A percentile compares a stretch with the other conserved stretches of the same genome.
These are phyloP conservation scores for Achaetomium macrosporum DNA, from an alignment of 2,329 filamentous ascomycete genomes.

Conservation along the genomic window DNA sequence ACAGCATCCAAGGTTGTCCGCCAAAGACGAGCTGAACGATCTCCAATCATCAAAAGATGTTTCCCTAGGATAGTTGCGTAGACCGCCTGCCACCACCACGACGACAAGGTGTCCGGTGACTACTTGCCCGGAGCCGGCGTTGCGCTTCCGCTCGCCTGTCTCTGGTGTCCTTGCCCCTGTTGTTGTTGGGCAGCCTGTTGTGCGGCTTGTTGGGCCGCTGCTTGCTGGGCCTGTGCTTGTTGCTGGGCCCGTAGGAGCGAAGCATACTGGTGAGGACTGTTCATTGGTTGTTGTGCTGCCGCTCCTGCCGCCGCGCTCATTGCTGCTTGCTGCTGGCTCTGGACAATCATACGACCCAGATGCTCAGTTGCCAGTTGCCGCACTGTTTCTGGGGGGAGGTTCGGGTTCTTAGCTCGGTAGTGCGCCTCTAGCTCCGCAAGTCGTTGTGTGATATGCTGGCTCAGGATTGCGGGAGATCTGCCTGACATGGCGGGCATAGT, in stretches of 20 bases:
- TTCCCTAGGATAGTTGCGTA: too few species aligned
- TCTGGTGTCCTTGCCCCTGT: slow-evolving; percentile 19
- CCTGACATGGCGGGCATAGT: slow-evolving; percentile 42
- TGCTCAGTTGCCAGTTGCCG: slow-evolving; percentile 48
- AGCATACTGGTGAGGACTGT: slow-evolving; percentile 55
- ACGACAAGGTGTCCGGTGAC: background rate
- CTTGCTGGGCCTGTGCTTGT: slow-evolving; percentile 38
- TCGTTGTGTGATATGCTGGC: slow-evolving; percentile 45
- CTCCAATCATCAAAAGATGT: too few species aligned
- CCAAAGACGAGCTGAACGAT: too few species aligned
- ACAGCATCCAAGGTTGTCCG: too few species aligned
- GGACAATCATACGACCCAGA: slow-evolving; percentile 42
- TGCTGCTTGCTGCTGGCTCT: slow-evolving; percentile 38
- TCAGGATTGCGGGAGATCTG: slow-evolving; percentile 40
- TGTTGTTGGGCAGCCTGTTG: slow-evolving; percentile 20
- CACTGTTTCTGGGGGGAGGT: slow-evolving; percentile 43
- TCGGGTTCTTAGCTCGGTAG: slow-evolving; percentile 47
- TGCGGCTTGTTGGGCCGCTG: slow-evolving; percentile 12
- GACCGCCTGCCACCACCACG: background rate
- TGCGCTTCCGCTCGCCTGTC: slow-evolving; percentile 26
- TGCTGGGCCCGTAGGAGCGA: slow-evolving; percentile 54
- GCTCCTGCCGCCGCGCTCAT: slow-evolving; percentile 42
- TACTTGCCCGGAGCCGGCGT: slow-evolving; percentile 23
- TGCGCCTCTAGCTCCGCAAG: slow-evolving; percentile 48
- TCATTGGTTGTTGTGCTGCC: slow-evolving; percentile 43